Conservation (phyloP, 768 basidiomycete genomes). For the Saitozyma podzolica region DNA sequence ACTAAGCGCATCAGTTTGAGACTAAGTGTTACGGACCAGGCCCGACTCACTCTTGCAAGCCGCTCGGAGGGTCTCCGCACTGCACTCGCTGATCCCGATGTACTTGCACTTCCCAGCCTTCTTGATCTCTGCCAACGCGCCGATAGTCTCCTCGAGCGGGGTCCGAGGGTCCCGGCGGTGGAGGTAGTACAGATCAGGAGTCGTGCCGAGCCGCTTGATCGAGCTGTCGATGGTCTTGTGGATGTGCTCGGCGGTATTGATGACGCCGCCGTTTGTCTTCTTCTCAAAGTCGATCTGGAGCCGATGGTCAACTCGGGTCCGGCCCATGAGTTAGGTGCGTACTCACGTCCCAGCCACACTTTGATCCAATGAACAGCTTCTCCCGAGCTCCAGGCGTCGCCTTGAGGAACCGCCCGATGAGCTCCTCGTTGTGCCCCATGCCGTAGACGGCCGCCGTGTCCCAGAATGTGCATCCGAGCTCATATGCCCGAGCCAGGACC, state of each 20-base stretch:
- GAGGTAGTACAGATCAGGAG: constrained; percentile 39
- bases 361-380: constrained; percentile 29
- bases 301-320: not conserved
- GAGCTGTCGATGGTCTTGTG: constrained; percentile 18
- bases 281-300: constrained; percentile 24
- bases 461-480: constrained; percentile 38
- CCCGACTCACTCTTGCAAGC: constrained; percentile 26
- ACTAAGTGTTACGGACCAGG: too few species aligned
- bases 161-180: constrained; percentile 39
- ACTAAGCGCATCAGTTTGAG: constrained; percentile 4
- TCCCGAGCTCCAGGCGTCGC: constrained; percentile 23
- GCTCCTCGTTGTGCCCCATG: constrained; percentile 26
- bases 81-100: constrained; percentile 46
- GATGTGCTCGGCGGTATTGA: constrained; percentile 26
- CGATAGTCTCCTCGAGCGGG: constrained; percentile 41
- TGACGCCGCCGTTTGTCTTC: constrained; percentile 15
- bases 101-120: constrained; percentile 41
- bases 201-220: constrained; percentile 24
- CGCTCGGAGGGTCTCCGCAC: constrained; percentile 42
- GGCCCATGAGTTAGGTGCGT: not conserved
- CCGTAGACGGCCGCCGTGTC: constrained; percentile 35
- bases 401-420: constrained; percentile 32
- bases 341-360: constrained; percentile 36
- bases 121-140: constrained; percentile 36
- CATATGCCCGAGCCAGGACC: constrained; percentile 19